Percentiles rank a stretch among this genome's conserved stretches.
These are phyloP conservation scores for Carex parvula DNA, from an alignment of 176 grass and related monocot genomes.

Conservation along the genomic window DNA sequence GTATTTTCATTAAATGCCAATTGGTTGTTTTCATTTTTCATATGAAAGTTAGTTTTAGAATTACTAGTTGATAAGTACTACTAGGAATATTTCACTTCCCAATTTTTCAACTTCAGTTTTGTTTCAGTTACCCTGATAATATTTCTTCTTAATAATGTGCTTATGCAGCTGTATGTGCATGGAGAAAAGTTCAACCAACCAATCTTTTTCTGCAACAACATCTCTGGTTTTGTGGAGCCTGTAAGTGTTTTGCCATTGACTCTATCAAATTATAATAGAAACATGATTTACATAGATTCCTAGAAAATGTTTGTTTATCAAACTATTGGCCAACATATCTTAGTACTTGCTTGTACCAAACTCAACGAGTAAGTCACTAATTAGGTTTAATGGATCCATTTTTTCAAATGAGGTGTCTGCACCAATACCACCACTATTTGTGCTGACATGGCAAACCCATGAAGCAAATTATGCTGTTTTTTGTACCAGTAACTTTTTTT, in stretches of 20 bases:
- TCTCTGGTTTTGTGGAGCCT: conserved; percentile 87
- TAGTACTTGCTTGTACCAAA: neutral
- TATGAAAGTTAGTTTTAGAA: neutral
- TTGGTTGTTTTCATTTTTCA: neutral
- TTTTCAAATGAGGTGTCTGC: neutral
- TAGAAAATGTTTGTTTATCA: neutral
- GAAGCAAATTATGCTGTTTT: neutral
- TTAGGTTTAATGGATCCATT: neutral
- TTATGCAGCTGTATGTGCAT: conserved; percentile 66
- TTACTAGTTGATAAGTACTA: neutral
- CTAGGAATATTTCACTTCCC: neutral
- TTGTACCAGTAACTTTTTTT: neutral
- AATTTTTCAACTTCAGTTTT: neutral
- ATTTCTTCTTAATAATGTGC: conserved; percentile 21
- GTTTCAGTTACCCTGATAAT: neutral
- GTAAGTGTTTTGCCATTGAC: conserved; percentile 42
- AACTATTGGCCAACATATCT: neutral
- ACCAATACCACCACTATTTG: neutral
- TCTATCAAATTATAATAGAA: neutral
- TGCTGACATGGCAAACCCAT: neutral
- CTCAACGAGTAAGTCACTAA: neutral
- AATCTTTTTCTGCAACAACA: conserved; percentile 96
- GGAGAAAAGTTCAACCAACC: conserved; percentile 94
- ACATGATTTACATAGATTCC: neutral
- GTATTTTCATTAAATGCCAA: neutral